Base-by-base conservation (phyloP, 192 early-diverging fungal genomes). In the Entomortierella chlamydospora region DNA sequence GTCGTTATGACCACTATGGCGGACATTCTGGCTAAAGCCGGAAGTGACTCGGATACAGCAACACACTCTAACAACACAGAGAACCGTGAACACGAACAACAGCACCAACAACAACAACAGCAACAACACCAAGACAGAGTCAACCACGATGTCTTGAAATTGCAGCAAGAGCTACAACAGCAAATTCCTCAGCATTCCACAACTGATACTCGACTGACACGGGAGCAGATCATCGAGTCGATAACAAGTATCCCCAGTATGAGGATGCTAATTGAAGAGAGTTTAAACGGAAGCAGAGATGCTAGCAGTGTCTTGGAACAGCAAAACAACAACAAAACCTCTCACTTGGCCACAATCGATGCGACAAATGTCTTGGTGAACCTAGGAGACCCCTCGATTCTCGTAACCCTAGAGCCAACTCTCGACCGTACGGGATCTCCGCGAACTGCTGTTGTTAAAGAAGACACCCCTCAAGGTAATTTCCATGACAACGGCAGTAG, bases 151-250 rank as follows among this genome's bases (percentile, higher is more conserved):
- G 63, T 79, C n/a, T 23, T 79, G 13, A 50, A 39, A 18, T 70
- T 79, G 76, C 76, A 79, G 20, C 62, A 66, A 25, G 61, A 79
- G 13, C 63, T 79, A 2, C 68, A 70, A 26, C 68, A 79, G 43
- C 76, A 79, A 47, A 70, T 79, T 25, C 67, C 67, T 30, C 26
- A 59, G 30, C 53, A 53, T 56, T 47, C 64, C 3, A 45, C 47
- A 10, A 33, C 60, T n/a, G 28, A 41, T 17, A 54, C 43, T 13
- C 74, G 61, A 1, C 45, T 77, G 20, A 68, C 72, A 1, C 52
- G 61, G 18, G 61, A 78, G 28, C 74, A 78, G 28, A 64, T 78
- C 30, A 57, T 78, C 29, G 74, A 78, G 28, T 70, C 74, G 5
- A 78, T 77, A 47, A 61, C 60, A 6, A 67, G 63, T 22, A 64